Conservation (phyloP, 768 basidiomycete species). For the Termitomyces sp. region DNA sequence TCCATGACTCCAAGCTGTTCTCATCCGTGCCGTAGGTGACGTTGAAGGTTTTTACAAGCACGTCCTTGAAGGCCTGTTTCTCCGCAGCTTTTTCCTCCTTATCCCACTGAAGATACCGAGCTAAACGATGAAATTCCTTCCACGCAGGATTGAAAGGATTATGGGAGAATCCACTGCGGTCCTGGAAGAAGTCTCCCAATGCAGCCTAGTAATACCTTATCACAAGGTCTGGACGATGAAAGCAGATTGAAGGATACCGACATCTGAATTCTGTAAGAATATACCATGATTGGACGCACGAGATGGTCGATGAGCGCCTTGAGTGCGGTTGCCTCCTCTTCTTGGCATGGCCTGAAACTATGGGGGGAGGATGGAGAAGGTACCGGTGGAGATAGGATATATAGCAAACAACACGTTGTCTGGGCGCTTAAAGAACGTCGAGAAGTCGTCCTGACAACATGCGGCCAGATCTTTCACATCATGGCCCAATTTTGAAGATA, state of each 20-base stretch:
- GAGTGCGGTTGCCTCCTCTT: background rate
- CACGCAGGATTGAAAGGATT: conserved; percentile 16
- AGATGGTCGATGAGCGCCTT: background rate
- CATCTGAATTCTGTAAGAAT: background rate
- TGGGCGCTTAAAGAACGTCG: background rate
- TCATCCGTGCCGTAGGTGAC: conserved; percentile 29
- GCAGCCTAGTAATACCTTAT: background rate
- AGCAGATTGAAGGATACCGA: background rate
- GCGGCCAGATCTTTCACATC: background rate
- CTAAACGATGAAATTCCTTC: conserved; percentile 26
- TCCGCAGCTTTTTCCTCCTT: conserved; percentile 12
- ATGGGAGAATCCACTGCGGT: conserved; percentile 21
- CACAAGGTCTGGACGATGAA: background rate
- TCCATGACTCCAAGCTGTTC: conserved; percentile 27
- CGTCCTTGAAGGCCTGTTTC: conserved; percentile 23
- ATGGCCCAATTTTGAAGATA: too few species aligned
- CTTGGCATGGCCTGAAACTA: background rate
- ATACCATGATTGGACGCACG: too few species aligned
- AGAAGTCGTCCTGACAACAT: background rate
- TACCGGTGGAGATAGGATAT: background rate
- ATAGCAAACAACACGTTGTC: background rate
- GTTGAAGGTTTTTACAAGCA: conserved; percentile 31
- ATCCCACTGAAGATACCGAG: conserved; percentile 16
- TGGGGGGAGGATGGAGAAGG: background rate
- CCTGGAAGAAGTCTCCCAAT: conserved; percentile 18